Conservation (phyloP, 2,329 filamentous ascomycete genomes). For the Penicillium digitatum region DNA sequence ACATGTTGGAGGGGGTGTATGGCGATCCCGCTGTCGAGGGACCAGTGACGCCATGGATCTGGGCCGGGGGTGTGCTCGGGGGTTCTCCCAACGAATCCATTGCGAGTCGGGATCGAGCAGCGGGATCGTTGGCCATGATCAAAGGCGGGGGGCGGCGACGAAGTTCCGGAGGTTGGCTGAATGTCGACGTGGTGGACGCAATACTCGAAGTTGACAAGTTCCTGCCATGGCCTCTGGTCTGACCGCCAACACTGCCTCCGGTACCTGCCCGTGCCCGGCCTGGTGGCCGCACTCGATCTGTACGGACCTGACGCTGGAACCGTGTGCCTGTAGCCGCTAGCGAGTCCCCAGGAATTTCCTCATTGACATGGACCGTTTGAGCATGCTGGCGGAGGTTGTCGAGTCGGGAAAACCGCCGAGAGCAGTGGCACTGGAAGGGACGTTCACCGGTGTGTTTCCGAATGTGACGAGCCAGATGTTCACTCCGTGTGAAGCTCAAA, state of each 20-base stretch:
- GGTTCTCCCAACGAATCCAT: slow-evolving; percentile 63
- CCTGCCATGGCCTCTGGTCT: slow-evolving; percentile 71
- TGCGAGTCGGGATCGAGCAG: slow-evolving; percentile 58
- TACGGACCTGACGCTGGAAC: slow-evolving; percentile 87
- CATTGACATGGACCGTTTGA: slow-evolving; percentile 95
- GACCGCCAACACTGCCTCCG: slow-evolving; percentile 65
- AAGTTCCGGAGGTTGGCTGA: slow-evolving; percentile 59
- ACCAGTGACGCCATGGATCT: slow-evolving; percentile 61
- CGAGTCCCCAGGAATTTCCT: slow-evolving; percentile 91
- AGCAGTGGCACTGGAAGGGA: slow-evolving; percentile 94
- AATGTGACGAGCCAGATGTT: slow-evolving; percentile 92
- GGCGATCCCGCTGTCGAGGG: slow-evolving; percentile 70
- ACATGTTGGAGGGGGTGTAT: slow-evolving; percentile 79
- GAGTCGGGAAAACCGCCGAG: slow-evolving; percentile 82
- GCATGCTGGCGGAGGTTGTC: slow-evolving; percentile 96
- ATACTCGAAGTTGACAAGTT: slow-evolving; percentile 90
- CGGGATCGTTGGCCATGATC: slow-evolving; percentile 71
- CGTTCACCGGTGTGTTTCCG: slow-evolving; percentile 98
- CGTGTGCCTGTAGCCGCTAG: slow-evolving; percentile 87
- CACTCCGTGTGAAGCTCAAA: slow-evolving; percentile 90
- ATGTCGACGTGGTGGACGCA: slow-evolving; percentile 66
- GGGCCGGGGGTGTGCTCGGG: slow-evolving; percentile 59
- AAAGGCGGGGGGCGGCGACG: slow-evolving; percentile 74
- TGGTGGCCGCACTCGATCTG: slow-evolving; percentile 73
- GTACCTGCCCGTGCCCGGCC: slow-evolving; percentile 74